Evolutionary conservation across 768 basidiomycete genomes (phyloP), one percentile per base, ranked within the genome.

Genomic region (Xerocomellus amylosporus): DNA sequence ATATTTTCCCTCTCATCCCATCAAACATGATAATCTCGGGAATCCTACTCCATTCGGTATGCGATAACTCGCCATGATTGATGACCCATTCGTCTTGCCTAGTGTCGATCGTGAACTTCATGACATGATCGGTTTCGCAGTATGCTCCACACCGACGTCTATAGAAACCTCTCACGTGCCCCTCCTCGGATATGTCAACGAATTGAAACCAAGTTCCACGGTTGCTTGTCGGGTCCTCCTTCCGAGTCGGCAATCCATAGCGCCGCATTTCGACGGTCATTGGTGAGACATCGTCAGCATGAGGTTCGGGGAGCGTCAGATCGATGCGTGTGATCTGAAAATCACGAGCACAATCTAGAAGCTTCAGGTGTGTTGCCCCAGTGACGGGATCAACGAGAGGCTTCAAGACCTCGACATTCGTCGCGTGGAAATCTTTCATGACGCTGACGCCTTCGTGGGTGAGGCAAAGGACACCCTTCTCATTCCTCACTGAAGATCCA

Each of bases 41-140:
- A 14, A 15, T 1, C 12, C 0, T 8, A 20, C 3, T 40, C 54
- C 56, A 58, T 30, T 45, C 22, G 6, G 17, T 17, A 17, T 33
- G 44, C 22, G 5, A 17, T 12, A 42, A 8, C 28, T 37, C 4
- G 28, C 48, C 28, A 12, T 19, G 15, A 14, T 44, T 3, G 9
- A 42, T 5, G 8, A 14, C 28, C 41, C 55, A 52, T 7, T 10
- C 40, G 22, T 46, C 55, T 28, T 45, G 58, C 4, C 30, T 49
- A 4, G 24, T 44, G n/a, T 58, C 55, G 15, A 59, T 46, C 15
- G 46, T 7, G 17, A 51, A 57, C n/a, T 52, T 57, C 15, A 41
- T 9, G 42, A 58, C 15, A 4, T 20, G 19, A 17, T 46, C 22
- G 5, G 15, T 31, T 8, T 24, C 24, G n/a, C n/a, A 8, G 28